A percentile compares a stretch with the other conserved stretches of the same genome.
Conservation (phyloP, 1,284 basidiomycete species). For the Trametes pubescens region DNA sequence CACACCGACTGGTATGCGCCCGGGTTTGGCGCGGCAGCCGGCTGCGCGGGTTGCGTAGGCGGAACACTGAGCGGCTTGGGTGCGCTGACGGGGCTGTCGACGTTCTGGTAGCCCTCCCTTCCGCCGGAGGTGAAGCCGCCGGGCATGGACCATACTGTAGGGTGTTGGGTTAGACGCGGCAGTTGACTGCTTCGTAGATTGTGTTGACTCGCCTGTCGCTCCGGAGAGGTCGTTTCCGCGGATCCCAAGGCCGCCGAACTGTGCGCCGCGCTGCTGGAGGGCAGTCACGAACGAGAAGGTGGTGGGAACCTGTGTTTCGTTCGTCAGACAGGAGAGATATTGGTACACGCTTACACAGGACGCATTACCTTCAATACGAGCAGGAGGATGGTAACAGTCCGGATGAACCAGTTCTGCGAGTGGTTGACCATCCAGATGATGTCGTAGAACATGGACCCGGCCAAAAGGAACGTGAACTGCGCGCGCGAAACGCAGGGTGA, state of each 20-base stretch:
- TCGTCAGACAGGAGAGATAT: background rate
- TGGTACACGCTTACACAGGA: background rate
- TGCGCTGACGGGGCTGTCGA: conserved; percentile 66
- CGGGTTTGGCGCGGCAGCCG: conserved; percentile 42
- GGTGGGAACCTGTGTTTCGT: conserved; percentile 56
- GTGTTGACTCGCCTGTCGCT: conserved; percentile 61
- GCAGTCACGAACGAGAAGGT: conserved; percentile 61
- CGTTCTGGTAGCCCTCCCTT: conserved; percentile 75
- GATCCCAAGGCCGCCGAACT: conserved; percentile 65
- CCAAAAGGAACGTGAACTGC: conserved; percentile 73
- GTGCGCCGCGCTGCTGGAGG: conserved; percentile 69
- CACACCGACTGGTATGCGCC: conserved; percentile 64
- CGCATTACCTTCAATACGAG: conserved; percentile 69
- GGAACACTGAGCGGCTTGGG: conserved; percentile 44
- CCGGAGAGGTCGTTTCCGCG: conserved; percentile 62
- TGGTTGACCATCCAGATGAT: conserved; percentile 73
- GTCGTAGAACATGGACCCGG: conserved; percentile 69
- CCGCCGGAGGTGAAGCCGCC: conserved; percentile 70
- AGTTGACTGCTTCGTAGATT: background rate
- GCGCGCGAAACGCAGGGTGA: background rate
- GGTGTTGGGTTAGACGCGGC: background rate
- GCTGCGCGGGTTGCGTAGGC: conserved; percentile 35
- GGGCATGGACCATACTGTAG: conserved; percentile 85
- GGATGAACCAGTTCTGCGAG: conserved; percentile 62
- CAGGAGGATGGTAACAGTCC: conserved; percentile 64